Percentiles rank a stretch among this genome's conserved stretches.
phyloP scores from a whole-genome alignment of 2,329 filamentous ascomycete species.

The Escovopsis sp. region DNA sequence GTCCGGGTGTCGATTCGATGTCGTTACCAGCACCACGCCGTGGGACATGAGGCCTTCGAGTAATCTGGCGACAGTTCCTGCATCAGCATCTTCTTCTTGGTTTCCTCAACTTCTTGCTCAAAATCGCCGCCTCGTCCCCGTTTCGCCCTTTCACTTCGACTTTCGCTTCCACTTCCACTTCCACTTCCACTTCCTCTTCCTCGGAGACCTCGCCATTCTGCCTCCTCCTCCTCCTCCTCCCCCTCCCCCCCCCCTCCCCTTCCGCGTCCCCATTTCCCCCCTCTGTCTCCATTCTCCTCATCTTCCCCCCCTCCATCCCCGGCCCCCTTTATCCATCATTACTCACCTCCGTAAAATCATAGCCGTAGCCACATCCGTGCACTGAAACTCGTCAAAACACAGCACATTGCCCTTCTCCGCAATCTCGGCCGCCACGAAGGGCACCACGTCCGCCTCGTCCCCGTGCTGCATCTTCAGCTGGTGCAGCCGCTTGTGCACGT shows the following conservation, averaged over 20 bases:
- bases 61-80: slow-evolving; percentile 33
- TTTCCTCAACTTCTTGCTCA: too few species aligned
- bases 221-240: too few species aligned
- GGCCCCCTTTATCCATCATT: too few species aligned
- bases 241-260: too few species aligned
- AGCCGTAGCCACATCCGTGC: slow-evolving; percentile 93
- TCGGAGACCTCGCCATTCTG: too few species aligned
- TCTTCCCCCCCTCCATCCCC: too few species aligned
- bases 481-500: slow-evolving; percentile 83
- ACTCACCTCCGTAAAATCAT: slow-evolving; percentile 76
- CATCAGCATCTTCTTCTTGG: too few species aligned
- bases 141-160: too few species aligned
- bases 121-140: too few species aligned
- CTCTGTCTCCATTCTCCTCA: too few species aligned
- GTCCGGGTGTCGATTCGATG: slow-evolving; percentile 88
- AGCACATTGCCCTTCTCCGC: slow-evolving; percentile 71
- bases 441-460: slow-evolving; percentile 76
- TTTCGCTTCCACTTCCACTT: too few species aligned
- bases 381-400: slow-evolving; percentile 98
- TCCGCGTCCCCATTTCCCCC: slow-evolving; percentile 1
- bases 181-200: too few species aligned
- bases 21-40: slow-evolving; percentile 91
- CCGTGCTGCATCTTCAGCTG: slow-evolving; percentile 80
- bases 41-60: slow-evolving; percentile 88
- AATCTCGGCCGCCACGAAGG: slow-evolving; percentile 89